Conservation (phyloP, 2,329 filamentous ascomycete species). For the Decorospora gaudefroyi region DNA sequence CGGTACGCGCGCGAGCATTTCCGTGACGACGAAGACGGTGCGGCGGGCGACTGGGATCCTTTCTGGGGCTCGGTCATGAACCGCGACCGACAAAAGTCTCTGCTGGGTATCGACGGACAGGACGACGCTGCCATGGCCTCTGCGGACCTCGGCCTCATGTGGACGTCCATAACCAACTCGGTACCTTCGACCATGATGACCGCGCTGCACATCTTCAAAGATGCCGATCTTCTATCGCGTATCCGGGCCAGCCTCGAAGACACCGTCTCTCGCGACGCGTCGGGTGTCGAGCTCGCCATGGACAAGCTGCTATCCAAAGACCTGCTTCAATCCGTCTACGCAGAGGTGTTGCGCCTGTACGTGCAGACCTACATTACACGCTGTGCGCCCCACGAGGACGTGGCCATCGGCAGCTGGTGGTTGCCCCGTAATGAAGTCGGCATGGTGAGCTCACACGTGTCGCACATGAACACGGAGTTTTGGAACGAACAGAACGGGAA, state of each 20-base stretch:
- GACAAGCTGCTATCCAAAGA: slow-evolving; percentile 3
- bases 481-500: slow-evolving; percentile 40
- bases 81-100: background rate
- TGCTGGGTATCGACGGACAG: background rate
- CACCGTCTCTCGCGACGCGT: background rate
- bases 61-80: slow-evolving; percentile 2
- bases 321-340: slow-evolving; percentile 46
- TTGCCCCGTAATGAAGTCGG: slow-evolving; percentile 34
- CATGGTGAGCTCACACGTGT: slow-evolving; percentile 32
- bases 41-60: background rate
- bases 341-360: slow-evolving; percentile 42
- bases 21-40: background rate
- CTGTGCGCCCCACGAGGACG: slow-evolving; percentile 15
- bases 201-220: background rate
- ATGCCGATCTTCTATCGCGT: background rate
- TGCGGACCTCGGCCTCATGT: slow-evolving; percentile 3
- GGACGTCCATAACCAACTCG: slow-evolving; percentile 2
- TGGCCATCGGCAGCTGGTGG: slow-evolving; percentile 7
- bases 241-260: background rate
- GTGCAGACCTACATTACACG: slow-evolving; percentile 16
- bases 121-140: slow-evolving; percentile 2
- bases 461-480: slow-evolving; percentile 29
- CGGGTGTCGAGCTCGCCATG: background rate
- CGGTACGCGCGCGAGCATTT: slow-evolving; percentile 1
- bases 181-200: slow-evolving; percentile 4